Evolutionary conservation across 2,329 filamentous ascomycete genomes (phyloP), one percentile per base, ranked within the genome.

Genomic region (Thelonectria discophora): DNA sequence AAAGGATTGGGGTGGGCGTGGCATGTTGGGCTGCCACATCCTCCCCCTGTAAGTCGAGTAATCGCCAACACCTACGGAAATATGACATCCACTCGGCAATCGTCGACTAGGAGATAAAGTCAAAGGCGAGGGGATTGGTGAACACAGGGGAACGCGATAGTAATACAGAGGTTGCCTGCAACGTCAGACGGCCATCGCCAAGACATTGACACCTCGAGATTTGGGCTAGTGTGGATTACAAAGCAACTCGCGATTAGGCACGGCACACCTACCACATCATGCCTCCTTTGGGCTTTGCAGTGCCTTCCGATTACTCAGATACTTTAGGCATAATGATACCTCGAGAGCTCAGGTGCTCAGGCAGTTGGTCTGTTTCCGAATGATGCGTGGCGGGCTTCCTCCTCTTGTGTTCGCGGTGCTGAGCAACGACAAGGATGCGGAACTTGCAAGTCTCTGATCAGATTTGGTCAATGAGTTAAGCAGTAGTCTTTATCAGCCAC

Each of bases 21-120:
- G 94, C 12, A 80, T 96, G 75, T 80, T 99, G 71, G 94, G 94
- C 56, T 99, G 94, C 76, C 94, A 97, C 79, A 86, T 98, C 65
- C 79, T 97, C 67, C 93, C 92, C 24, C 69, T 96, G 58, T 97
- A 81, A 85, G 20, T 12, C 12, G 11, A 6, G 12, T 17, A 18
- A 18, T 40, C 37, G 11, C 6, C 17, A 55, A 32, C n/a, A 47
- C 13, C 17, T 39, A 15, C 9, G n/a, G 20, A 32, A 24, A 11
- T 15, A 40, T 47, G 13, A 47, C 45, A 10, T 47, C 27, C 27
- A 30, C 30, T 47, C 45, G 27, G 15, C 3, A n/a, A n/a, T 47
- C 13, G 11, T 47, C 5, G 45, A 5, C 12, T 5, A 27, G 13
- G 24, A 27, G 45, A 30, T 17, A 17, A 24, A 30, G 40, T 17